Evolutionary conservation across 2,329 filamentous ascomycete species (phyloP).

Genomic region (Arthrobotrys megalospora): DNA sequence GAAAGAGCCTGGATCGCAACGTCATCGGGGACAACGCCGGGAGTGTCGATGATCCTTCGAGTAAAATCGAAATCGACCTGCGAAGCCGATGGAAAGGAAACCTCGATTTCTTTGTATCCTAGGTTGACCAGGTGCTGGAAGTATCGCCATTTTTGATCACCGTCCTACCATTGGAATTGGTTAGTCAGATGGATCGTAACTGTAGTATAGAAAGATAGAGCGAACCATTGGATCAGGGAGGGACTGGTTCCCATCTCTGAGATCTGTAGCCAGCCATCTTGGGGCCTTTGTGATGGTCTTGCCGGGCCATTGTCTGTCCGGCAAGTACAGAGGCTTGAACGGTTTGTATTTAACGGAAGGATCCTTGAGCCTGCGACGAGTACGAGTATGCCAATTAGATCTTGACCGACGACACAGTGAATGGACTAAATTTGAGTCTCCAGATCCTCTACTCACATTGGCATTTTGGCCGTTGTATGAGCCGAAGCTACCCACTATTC

Average conservation of each 20-base stretch:
- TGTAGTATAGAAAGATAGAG: conserved; percentile 6
- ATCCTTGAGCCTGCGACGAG: conserved; percentile 76
- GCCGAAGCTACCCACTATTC: conserved; percentile 47
- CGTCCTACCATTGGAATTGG: conserved; percentile 74
- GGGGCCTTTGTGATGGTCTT: conserved; percentile 87
- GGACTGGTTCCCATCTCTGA: conserved; percentile 94
- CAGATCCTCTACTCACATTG: conserved; percentile 34
- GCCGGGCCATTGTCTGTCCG: conserved; percentile 85
- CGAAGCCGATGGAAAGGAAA: conserved; percentile 94
- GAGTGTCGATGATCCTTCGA: conserved; percentile 85
- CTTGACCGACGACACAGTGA: neutral
- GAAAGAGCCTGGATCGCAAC: conserved; percentile 93
- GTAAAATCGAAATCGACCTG: conserved; percentile 98
- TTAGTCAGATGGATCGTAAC: conserved; percentile 30
- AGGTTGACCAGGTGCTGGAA: conserved; percentile 94
- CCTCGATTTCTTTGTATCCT: conserved; percentile 98
- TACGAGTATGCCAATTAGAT: neutral
- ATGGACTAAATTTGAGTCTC: neutral
- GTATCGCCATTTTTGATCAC: conserved; percentile 93
- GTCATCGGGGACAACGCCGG: conserved; percentile 86
- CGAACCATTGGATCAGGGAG: conserved; percentile 91
- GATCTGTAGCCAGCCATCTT: conserved; percentile 89
- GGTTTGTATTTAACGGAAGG: conserved; percentile 82
- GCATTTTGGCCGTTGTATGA: conserved; percentile 37
- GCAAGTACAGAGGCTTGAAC: conserved; percentile 78